Percentiles rank a stretch among this genome's conserved stretches.
Conservation (phyloP, 164 flowering plant species). For the Liquidambar formosana region DNA sequence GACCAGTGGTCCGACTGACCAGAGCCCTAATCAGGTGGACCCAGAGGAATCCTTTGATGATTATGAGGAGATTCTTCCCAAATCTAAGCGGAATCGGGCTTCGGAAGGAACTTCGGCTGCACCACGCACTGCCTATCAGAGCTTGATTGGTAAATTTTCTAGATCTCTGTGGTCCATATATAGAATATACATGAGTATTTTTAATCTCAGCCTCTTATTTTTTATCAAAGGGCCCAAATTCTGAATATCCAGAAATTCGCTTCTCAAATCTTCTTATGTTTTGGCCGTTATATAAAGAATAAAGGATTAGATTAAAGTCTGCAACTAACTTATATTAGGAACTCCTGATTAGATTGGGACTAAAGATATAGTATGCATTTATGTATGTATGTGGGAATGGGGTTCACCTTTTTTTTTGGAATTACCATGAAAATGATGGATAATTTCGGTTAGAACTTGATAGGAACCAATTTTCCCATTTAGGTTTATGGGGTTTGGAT, state of each 20-base stretch:
- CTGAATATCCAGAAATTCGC: too few species aligned
- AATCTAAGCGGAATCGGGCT: conserved; percentile 40
- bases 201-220: too few species aligned
- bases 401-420: too few species aligned
- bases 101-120: conserved; percentile 19
- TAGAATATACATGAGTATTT: too few species aligned
- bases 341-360: too few species aligned
- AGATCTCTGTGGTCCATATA: not conserved
- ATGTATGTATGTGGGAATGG: too few species aligned
- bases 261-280: too few species aligned
- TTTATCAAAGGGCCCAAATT: too few species aligned
- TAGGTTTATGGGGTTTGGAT: conserved; percentile 2
- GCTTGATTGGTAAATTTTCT: conserved; percentile 47
- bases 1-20: conserved; percentile 29
- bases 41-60: conserved; percentile 57
- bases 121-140: conserved; percentile 19
- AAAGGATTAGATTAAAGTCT: too few species aligned
- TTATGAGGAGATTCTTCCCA: conserved; percentile 49
- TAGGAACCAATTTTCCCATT: not conserved
- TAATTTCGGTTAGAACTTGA: not conserved
- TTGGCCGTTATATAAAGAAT: too few species aligned
- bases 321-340: too few species aligned
- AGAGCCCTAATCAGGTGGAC: conserved; percentile 31
- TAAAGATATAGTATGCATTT: too few species aligned
- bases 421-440: conserved; percentile 1